A percentile compares a stretch with the other conserved stretches of the same genome.
phyloP scores from a whole-genome alignment of 2,329 filamentous ascomycete genomes.

The Aspergillus fumigatus region DNA sequence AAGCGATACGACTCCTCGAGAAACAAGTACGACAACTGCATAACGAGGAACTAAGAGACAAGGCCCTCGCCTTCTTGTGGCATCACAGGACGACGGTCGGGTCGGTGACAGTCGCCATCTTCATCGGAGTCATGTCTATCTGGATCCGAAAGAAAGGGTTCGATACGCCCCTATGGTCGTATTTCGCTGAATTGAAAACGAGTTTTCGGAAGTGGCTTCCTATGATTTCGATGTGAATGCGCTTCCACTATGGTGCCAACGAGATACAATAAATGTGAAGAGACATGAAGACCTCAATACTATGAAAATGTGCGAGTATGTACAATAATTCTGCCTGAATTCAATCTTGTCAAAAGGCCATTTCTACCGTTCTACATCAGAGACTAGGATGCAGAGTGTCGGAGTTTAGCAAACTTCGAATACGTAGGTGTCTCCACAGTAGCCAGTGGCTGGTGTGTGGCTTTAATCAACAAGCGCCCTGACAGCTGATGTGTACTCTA shows the following conservation, averaged over 20 bases:
- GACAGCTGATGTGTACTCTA: conserved; percentile 33
- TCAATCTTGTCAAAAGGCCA: background rate
- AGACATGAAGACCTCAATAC: background rate
- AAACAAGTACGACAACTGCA: conserved; percentile 69
- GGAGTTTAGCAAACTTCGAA: conserved; percentile 58
- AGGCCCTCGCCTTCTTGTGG: conserved; percentile 52
- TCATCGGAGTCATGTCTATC: conserved; percentile 64
- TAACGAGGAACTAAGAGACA: conserved; percentile 57
- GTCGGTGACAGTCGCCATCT: conserved; percentile 59
- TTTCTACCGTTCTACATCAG: conserved; percentile 40
- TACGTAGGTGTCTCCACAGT: conserved; percentile 4
- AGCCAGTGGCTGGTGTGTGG: conserved; percentile 28
- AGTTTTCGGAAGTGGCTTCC: conserved; percentile 13
- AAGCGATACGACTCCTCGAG: conserved; percentile 65
- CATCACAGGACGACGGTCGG: conserved; percentile 62
- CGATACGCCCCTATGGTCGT: conserved; percentile 32
- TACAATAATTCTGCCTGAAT: background rate
- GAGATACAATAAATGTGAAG: background rate
- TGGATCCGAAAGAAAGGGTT: conserved; percentile 54
- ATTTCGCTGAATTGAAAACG: conserved; percentile 24
- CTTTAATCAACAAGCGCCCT: conserved; percentile 14
- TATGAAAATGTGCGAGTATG: background rate
- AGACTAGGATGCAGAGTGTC: conserved; percentile 84
- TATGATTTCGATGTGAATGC: background rate
- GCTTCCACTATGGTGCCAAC: background rate